Conservation (phyloP, 2,329 filamentous ascomycete species). For the Trichoderma arundinaceum region DNA sequence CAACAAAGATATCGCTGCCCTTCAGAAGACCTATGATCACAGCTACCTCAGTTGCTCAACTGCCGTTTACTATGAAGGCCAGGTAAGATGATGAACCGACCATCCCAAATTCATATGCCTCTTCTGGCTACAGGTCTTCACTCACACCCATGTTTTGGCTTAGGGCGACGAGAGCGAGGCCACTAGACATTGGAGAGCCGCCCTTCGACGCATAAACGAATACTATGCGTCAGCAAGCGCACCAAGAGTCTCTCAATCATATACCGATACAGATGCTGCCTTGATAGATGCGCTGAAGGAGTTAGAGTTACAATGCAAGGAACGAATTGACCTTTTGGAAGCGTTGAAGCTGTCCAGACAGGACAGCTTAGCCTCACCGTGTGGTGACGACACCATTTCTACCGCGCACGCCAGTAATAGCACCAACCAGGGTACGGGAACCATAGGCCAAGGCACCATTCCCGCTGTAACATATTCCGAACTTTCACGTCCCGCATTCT, state of each 20-base stretch:
- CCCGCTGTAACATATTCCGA: conserved; percentile 80
- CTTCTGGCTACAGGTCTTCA: no score
- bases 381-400: conserved; percentile 35
- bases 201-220: conserved; percentile 86
- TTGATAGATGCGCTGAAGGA: conserved; percentile 60
- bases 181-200: conserved; percentile 85
- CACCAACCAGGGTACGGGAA: conserved; percentile 54
- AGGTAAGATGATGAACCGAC: conserved; percentile 59
- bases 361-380: conserved; percentile 38
- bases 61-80: conserved; percentile 92
- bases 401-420: conserved; percentile 36
- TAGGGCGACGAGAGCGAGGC: conserved; percentile 92
- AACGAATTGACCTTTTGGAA: conserved; percentile 86
- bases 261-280: conserved; percentile 82
- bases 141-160: conserved; percentile 8
- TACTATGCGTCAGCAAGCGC: conserved; percentile 79
- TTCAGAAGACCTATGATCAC: conserved; percentile 98
- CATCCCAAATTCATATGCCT: neutral
- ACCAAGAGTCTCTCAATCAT: conserved; percentile 66
- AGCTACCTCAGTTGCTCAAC: conserved; percentile 94
- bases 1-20: conserved; percentile 66
- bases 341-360: conserved; percentile 72
- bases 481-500: conserved; percentile 70
- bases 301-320: conserved; percentile 90
- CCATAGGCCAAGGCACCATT: conserved; percentile 81